Base-by-base conservation (phyloP, 129 eudicot genomes). In the Flaveria sonorensis region DNA sequence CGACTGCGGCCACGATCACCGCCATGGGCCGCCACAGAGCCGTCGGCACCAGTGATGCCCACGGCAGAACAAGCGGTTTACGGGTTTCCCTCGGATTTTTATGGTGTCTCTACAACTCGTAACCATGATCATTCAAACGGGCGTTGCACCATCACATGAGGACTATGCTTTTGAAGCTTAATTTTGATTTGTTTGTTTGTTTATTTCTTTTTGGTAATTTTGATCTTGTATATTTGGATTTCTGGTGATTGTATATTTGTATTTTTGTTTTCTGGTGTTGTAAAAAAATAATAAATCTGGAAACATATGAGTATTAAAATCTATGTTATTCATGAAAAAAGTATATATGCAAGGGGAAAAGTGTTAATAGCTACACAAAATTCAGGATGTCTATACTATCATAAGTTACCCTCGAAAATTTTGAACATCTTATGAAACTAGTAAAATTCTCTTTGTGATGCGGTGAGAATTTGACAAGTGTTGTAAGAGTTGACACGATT, bases 61-160 rank as follows among this genome's bases (percentile, higher is more conserved):
- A 13, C 19, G 11, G 30, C 47, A 8, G 79, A 62, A 42, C 45
- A 74, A 62, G 48, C 43, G 47, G 79, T 62, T 43, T 61, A 61
- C 62, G 71, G 79, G 61, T 74, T 45, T 62, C 79, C 79, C 10
- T 16, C 62, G 1, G 63, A 75, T 56, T 63, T 21, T 19, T 18
- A 63, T 47, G 72, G 63, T 10, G 9, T 15, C 16, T n/a, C 19
- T 8, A 15, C 79, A 62, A n/a, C 48, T 75, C 28, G 10, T 62
- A 65, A 10, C 72, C 79, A 62, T 75, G 62, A 75, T 32, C 15
- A 47, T 18, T 12, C 62, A 75, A 26, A n/a, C 16, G 32, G 19
- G 36, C 32, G 79, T 50, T 75, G 79, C 63, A 63, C 13, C 30
- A 75, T 75, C 68, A 6, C 63, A 14, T 75, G 79, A 75, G 69